Conservation (phyloP, 108 stramenopile species). For the Cyclotella kingstonii region DNA sequence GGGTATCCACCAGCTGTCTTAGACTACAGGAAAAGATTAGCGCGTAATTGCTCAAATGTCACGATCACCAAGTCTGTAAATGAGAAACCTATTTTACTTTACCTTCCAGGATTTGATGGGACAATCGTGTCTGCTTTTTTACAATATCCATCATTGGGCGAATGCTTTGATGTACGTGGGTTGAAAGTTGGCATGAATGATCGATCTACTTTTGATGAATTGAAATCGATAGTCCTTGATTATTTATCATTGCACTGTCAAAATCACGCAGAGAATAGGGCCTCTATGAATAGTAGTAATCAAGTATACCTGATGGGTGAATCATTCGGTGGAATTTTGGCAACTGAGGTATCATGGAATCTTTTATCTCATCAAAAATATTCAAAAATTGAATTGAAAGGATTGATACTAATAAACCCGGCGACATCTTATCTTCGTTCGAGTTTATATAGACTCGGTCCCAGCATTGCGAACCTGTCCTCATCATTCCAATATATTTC, state of each 20-base stretch:
- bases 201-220: slow-evolving; percentile 76
- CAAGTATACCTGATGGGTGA: slow-evolving; percentile 79
- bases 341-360: slow-evolving; percentile 63
- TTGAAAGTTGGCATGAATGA: slow-evolving; percentile 66
- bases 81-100: slow-evolving; percentile 76
- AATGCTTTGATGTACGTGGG: slow-evolving; percentile 79
- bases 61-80: neutral
- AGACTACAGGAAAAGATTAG: slow-evolving; percentile 41
- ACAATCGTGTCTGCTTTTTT: slow-evolving; percentile 76
- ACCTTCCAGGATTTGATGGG: slow-evolving; percentile 89
- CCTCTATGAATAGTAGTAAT: slow-evolving; percentile 12
- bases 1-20: slow-evolving; percentile 74
- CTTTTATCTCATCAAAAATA: slow-evolving; percentile 14
- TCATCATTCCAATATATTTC: slow-evolving; percentile 47
- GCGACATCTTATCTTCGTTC: slow-evolving; percentile 84
- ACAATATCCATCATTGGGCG: slow-evolving; percentile 76
- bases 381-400: slow-evolving; percentile 40
- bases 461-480: slow-evolving; percentile 55
- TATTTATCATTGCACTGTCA: slow-evolving; percentile 38
- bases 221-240: slow-evolving; percentile 52
- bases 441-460: slow-evolving; percentile 59
- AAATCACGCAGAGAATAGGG: neutral
- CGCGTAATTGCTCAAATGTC: neutral
- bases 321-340: slow-evolving; percentile 85
- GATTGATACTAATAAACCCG: slow-evolving; percentile 79